A percentile compares a stretch with the other conserved stretches of the same genome.
Conservation (phyloP, 2,329 filamentous ascomycete genomes). For the Aspergillus sp. region DNA sequence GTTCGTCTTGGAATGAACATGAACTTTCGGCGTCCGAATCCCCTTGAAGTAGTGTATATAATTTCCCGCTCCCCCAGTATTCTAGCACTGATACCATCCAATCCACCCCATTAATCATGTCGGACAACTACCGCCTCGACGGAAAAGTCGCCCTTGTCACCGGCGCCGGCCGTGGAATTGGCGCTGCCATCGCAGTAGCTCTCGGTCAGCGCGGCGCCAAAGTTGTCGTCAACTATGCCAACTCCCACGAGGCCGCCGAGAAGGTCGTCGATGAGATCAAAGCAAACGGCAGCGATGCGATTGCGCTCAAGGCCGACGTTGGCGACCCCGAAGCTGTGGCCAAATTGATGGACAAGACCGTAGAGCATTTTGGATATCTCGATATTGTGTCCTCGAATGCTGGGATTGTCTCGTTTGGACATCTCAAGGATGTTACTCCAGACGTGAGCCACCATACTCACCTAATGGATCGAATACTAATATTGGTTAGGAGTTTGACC, state of each 20-base stretch:
- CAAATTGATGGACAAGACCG: slow-evolving; percentile 62
- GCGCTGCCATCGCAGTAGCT: slow-evolving; percentile 42
- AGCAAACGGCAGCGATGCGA: slow-evolving; percentile 61
- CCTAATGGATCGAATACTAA: neutral
- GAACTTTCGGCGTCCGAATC: neutral
- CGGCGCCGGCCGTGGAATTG: slow-evolving; percentile 41
- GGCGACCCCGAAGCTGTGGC: slow-evolving; percentile 60
- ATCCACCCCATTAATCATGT: neutral
- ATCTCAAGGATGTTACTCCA: slow-evolving; percentile 29
- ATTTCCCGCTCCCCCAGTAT: neutral
- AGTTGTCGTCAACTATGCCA: slow-evolving; percentile 50
- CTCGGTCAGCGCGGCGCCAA: slow-evolving; percentile 42
- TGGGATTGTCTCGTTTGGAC: slow-evolving; percentile 40
- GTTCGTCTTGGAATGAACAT: neutral
- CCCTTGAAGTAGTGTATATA: neutral
- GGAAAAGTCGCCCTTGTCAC: slow-evolving; percentile 41
- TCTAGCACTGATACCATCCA: neutral
- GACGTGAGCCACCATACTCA: neutral
- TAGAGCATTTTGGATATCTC: slow-evolving; percentile 64
- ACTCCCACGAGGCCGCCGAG: slow-evolving; percentile 63
- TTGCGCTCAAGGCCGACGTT: slow-evolving; percentile 68
- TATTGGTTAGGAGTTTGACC: slow-evolving; percentile 39
- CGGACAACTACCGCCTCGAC: slow-evolving; percentile 17
- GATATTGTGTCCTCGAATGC: slow-evolving; percentile 59
- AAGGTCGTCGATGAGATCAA: slow-evolving; percentile 67